Conservation (phyloP, 106 monocot species). For the Dendrobium nobile region DNA sequence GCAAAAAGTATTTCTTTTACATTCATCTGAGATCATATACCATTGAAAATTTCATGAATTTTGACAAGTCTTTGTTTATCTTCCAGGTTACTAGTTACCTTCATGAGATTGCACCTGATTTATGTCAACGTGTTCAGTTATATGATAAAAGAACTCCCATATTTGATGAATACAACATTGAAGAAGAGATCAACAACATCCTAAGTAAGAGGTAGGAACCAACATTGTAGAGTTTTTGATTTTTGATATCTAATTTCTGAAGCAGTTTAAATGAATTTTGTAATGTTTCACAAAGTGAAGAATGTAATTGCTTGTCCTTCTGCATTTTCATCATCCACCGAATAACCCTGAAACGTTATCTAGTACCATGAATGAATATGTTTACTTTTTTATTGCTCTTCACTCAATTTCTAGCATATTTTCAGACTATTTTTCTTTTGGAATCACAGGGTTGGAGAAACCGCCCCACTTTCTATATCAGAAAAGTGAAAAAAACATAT, state of each 20-base stretch:
- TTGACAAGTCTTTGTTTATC: conserved; percentile 8
- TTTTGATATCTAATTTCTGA: neutral
- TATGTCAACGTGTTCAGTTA: conserved; percentile 68
- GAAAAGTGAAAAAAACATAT: neutral
- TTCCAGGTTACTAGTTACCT: conserved; percentile 85
- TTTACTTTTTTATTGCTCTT: neutral
- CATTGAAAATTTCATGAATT: neutral
- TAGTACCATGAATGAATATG: neutral
- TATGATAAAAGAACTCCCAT: conserved; percentile 73
- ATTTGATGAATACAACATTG: conserved; percentile 92
- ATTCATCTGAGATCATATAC: neutral
- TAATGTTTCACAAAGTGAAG: neutral
- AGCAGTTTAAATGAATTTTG: neutral
- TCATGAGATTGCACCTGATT: conserved; percentile 87
- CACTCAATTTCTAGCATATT: neutral
- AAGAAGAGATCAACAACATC: conserved; percentile 85
- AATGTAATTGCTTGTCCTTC: neutral
- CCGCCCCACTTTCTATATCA: neutral
- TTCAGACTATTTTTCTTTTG: neutral
- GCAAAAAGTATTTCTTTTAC: neutral
- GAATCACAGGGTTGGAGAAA: neutral
- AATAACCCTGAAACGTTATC: neutral
- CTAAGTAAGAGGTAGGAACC: conserved; percentile 70
- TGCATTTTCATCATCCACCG: neutral
- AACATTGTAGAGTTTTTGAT: neutral